Base-by-base conservation (phyloP, 2,329 filamentous ascomycete genomes). In the Didymella lethalis region DNA sequence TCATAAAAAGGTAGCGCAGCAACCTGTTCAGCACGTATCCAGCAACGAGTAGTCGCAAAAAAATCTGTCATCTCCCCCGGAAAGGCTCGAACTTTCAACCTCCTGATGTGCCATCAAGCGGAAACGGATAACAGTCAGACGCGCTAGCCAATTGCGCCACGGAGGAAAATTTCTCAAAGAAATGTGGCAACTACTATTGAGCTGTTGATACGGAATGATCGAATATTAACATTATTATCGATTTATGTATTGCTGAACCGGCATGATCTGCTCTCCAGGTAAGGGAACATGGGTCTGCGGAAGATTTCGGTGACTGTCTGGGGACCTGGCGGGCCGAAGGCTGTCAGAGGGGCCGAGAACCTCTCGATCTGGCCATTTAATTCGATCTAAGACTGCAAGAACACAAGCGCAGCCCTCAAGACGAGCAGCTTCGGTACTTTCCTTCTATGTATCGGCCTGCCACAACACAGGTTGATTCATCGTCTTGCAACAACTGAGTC, bases 91-190 rank as follows among this genome's bases (percentile, higher is more conserved):
- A 60, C 57, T 56, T 56, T 55, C 57, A 60, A 55, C 57, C 57
- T 60, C 57, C 57, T 56, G 57, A 60, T 60, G 28, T 59, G 57
- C 57, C 32, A 57, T 54, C 52, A 60, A 55, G 48, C 57, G 57
- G 47, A 48, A 49, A 44, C 57, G 50, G 51, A 53, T 84, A 84
- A 84, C 82, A 84, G 82, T 84, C 82, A 81, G 79, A 84, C 82
- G 82, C 82, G 82, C 82, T 84, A 84, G 81, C 82, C 82, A 83
- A 76, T 76, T 76, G 73, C 73, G 73, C 72, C 73, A 75, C 67
- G 70, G 72, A 73, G 70, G 71, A 74, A 52, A 11, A 31, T 31
- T 31, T 31, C 29, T 31, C 1, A 12, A 31, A 12, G 10, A 31
- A 31, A 11, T 31, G 29, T 31, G 29, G 29, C 29, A 31, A 11